Conservation (phyloP, 768 basidiomycete genomes). For the Filobasidium floriforme region DNA sequence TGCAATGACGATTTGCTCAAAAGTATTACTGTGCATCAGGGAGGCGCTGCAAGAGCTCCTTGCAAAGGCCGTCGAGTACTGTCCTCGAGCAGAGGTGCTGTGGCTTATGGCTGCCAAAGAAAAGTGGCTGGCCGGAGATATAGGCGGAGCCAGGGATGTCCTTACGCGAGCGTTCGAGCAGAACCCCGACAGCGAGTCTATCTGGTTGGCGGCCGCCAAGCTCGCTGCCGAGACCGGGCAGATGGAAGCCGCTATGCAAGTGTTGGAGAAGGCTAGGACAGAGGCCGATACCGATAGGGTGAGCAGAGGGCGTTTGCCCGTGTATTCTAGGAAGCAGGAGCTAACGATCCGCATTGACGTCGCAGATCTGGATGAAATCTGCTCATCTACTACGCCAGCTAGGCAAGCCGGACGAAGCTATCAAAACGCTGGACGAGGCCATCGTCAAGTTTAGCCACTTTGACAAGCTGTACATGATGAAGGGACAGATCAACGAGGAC, state of each 20-base stretch:
- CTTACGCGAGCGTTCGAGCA: conserved; percentile 84
- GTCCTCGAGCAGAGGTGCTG: conserved; percentile 88
- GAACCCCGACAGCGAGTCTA: conserved; percentile 92
- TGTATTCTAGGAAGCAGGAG: background rate
- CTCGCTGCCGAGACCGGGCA: conserved; percentile 94
- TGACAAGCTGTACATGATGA: conserved; percentile 91
- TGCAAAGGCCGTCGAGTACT: conserved; percentile 72
- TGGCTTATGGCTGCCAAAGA: conserved; percentile 99
- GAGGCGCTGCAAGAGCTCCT: conserved; percentile 77
- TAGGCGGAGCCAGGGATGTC: conserved; percentile 80
- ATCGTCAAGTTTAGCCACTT: conserved; percentile 78
- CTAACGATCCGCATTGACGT: conserved; percentile 5
- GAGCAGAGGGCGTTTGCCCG: conserved; percentile 33
- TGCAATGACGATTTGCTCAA: background rate
- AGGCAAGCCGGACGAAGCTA: conserved; percentile 62
- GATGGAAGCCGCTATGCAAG: conserved; percentile 70
- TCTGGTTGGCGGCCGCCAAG: conserved; percentile 96
- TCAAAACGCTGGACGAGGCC: conserved; percentile 63
- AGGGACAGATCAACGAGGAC: conserved; percentile 78
- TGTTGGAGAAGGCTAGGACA: conserved; percentile 77
- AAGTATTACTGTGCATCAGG: conserved; percentile 44
- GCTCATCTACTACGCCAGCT: conserved; percentile 91
- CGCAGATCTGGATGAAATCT: conserved; percentile 98
- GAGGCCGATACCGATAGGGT: conserved; percentile 89
- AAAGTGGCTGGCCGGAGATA: conserved; percentile 84